phyloP scores from a whole-genome alignment of 1,284 basidiomycete species.

The Xanthoconium separans region DNA sequence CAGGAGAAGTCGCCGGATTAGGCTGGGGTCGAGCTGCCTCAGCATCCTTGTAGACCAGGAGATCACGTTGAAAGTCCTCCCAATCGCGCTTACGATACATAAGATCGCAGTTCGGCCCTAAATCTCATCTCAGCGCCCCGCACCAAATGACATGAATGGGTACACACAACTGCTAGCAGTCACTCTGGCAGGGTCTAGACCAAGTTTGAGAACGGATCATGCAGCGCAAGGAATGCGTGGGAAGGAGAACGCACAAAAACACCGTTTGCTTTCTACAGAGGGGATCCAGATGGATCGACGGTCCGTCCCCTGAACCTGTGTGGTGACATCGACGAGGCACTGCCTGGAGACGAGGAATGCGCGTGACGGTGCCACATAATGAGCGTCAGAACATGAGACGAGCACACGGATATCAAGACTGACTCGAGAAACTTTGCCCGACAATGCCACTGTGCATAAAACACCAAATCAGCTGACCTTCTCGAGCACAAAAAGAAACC shows the following conservation, averaged over 20 bases:
- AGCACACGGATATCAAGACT: neutral
- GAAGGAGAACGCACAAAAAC: slow-evolving; percentile 19
- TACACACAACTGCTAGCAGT: slow-evolving; percentile 4
- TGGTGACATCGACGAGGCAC: slow-evolving; percentile 5
- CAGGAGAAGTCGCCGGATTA: neutral
- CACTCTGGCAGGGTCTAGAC: neutral
- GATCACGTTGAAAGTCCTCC: slow-evolving; percentile 7
- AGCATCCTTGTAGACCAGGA: neutral
- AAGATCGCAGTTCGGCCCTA: slow-evolving; percentile 21
- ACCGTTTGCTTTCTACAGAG: slow-evolving; percentile 18
- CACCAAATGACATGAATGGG: neutral
- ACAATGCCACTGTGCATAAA: slow-evolving; percentile 20
- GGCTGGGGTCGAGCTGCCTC: neutral
- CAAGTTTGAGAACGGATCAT: neutral
- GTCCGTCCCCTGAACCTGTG: neutral
- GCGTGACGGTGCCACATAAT: neutral
- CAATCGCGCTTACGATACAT: slow-evolving; percentile 23
- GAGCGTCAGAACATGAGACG: neutral
- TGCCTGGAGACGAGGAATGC: slow-evolving; percentile 9
- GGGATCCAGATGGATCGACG: slow-evolving; percentile 17
- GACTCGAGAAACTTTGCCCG: slow-evolving; percentile 17
- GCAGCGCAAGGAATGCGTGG: neutral
- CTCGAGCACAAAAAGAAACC: neutral
- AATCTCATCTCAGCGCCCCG: neutral
- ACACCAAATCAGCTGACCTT: too few relatives aligned